Evolutionary conservation across 257 asterid genomes (phyloP).

Genomic region (Thymus quinquecostatus): DNA sequence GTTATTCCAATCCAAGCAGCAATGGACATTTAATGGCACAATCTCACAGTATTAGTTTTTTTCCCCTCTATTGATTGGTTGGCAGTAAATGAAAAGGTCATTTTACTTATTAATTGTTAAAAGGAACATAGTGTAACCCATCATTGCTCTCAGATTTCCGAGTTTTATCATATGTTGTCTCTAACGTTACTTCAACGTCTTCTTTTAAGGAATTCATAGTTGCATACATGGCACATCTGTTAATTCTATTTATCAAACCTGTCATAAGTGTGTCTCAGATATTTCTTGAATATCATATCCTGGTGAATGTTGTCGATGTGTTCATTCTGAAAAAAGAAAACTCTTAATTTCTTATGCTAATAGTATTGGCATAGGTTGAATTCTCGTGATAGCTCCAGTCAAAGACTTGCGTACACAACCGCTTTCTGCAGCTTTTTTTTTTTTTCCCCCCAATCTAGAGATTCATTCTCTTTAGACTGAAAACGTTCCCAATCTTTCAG

Average conservation of each 20-base stretch:
- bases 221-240: neutral
- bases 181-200: neutral
- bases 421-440: neutral
- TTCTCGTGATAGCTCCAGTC: neutral
- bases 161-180: neutral
- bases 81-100: neutral
- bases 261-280: neutral
- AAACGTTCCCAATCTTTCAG: slow-evolving; percentile 40
- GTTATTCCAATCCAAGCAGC: neutral
- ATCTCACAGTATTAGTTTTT: neutral
- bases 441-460: neutral
- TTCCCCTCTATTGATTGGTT: neutral
- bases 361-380: no score
- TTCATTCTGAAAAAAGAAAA: no score
- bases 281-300: slow-evolving; percentile 5
- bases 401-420: neutral
- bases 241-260: neutral
- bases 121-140: neutral
- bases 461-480: slow-evolving; percentile 4
- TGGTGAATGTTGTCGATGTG: no score
- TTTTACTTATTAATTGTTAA: neutral
- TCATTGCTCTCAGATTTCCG: neutral
- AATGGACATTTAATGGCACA: neutral
- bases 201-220: slow-evolving; percentile 2
- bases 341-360: no score